These are phyloP conservation scores for Apiotrichum gamsii DNA, from an alignment of 1,284 basidiomycete species.

Conservation along the genomic window DNA sequence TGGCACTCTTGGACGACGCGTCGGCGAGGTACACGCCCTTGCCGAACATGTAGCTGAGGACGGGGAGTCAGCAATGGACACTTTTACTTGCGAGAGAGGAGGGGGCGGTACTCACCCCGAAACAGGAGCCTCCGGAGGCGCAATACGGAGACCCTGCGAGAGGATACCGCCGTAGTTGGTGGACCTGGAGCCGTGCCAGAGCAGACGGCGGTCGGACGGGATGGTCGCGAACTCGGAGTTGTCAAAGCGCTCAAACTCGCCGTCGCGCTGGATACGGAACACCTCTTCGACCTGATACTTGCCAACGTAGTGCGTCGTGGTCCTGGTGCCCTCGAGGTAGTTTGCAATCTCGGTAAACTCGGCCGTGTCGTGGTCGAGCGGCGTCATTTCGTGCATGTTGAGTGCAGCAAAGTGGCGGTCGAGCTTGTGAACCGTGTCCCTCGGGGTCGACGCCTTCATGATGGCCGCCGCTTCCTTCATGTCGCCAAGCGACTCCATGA, in stretches of 20 bases:
- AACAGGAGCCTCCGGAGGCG: constrained; percentile 56
- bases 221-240: constrained; percentile 50
- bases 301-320: constrained; percentile 34
- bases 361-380: constrained; percentile 48
- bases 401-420: constrained; percentile 58
- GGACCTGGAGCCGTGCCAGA: constrained; percentile 56
- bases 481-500: constrained; percentile 57
- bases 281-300: constrained; percentile 51
- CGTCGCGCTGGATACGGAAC: constrained; percentile 56
- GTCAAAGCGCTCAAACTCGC: constrained; percentile 53
- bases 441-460: constrained; percentile 49
- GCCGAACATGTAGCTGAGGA: too few species aligned
- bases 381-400: constrained; percentile 54
- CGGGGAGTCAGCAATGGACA: too few species aligned
- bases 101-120: constrained; percentile 16
- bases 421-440: constrained; percentile 55
- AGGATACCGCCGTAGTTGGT: constrained; percentile 52
- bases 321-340: constrained; percentile 59
- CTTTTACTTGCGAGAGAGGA: background rate
- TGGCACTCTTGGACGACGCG: constrained; percentile 63
- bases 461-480: constrained; percentile 60
- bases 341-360: constrained; percentile 54
- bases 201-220: constrained; percentile 54
- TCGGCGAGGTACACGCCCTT: constrained; percentile 65
- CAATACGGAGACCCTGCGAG: constrained; percentile 61